Evolutionary conservation across 2,329 filamentous ascomycete species (phyloP).

Genomic region (Aaosphaeria arxii): DNA sequence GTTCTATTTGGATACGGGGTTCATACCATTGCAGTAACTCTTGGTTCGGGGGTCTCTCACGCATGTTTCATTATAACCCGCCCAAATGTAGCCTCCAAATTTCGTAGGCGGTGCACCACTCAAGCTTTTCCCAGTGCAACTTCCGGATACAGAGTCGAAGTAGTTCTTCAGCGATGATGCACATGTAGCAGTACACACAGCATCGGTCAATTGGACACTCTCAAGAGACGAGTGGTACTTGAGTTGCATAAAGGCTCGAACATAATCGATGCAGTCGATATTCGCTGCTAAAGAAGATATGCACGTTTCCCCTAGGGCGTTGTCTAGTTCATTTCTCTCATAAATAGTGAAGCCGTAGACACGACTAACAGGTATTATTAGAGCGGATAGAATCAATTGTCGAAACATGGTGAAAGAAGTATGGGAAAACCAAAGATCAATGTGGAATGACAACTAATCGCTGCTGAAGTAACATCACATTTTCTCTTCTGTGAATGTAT

Average conservation of each 20-base stretch:
- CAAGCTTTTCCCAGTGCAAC: constrained; percentile 3
- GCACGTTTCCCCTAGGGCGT: background rate
- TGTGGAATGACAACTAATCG: too few species aligned
- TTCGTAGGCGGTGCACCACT: constrained; percentile 4
- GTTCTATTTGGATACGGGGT: background rate
- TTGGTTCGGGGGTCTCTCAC: constrained; percentile 3
- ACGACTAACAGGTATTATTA: too few species aligned
- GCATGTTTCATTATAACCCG: constrained; percentile 7
- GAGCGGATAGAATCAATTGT: too few species aligned
- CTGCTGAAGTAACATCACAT: too few species aligned
- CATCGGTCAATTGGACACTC: background rate
- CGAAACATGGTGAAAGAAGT: too few species aligned
- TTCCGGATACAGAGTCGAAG: constrained; percentile 3
- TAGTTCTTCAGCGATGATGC: background rate
- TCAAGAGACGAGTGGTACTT: background rate
- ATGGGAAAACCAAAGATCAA: too few species aligned
- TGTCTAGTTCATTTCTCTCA: background rate
- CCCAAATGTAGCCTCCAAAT: constrained; percentile 7
- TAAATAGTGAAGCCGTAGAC: background rate
- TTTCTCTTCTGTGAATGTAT: too few species aligned
- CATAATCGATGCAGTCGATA: background rate
- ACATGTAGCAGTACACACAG: background rate
- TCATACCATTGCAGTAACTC: constrained; percentile 4
- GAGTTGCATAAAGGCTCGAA: background rate
- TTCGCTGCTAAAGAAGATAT: background rate